Conservation (phyloP, 2,329 filamentous ascomycete genomes). For the Colletotrichum sp. region DNA sequence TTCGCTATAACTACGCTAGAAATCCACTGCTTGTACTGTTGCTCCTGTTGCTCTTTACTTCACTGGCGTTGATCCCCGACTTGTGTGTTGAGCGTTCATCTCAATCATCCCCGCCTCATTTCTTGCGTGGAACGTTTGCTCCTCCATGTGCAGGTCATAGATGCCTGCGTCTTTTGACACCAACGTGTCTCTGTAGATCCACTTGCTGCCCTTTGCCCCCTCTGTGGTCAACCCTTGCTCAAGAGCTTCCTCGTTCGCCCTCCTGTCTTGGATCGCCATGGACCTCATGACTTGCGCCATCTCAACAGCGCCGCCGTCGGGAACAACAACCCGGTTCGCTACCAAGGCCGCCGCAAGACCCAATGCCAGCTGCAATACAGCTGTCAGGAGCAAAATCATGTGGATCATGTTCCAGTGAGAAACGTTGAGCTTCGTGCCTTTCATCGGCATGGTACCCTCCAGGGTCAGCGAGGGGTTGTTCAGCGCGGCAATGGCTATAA, state of each 20-base stretch:
- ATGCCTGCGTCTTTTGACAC: neutral
- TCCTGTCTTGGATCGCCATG: constrained; percentile 14
- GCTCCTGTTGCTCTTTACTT: neutral
- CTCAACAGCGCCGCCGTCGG: constrained; percentile 6
- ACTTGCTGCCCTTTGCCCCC: neutral
- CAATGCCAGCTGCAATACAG: constrained; percentile 34
- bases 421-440: constrained; percentile 35
- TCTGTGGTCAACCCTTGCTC: neutral
- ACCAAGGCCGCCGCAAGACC: constrained; percentile 25
- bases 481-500: constrained; percentile 36
- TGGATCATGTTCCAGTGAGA: constrained; percentile 34
- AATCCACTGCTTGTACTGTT: neutral
- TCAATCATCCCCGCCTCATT: constrained; percentile 6
- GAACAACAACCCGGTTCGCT: constrained; percentile 32
- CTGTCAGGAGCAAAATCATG: constrained; percentile 36
- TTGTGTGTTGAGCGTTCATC: neutral
- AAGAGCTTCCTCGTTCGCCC: neutral
- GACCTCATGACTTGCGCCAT: constrained; percentile 21
- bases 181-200: constrained; percentile 17
- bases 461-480: constrained; percentile 29
- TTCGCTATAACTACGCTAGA: neutral
- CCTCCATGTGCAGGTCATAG: constrained; percentile 22
- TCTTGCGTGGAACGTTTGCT: neutral
- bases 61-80: neutral
- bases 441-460: constrained; percentile 33